Percentiles rank a stretch among this genome's conserved stretches.
Conservation (phyloP, 768 basidiomycete species). For the Lanmaoa pseudosensibilis region DNA sequence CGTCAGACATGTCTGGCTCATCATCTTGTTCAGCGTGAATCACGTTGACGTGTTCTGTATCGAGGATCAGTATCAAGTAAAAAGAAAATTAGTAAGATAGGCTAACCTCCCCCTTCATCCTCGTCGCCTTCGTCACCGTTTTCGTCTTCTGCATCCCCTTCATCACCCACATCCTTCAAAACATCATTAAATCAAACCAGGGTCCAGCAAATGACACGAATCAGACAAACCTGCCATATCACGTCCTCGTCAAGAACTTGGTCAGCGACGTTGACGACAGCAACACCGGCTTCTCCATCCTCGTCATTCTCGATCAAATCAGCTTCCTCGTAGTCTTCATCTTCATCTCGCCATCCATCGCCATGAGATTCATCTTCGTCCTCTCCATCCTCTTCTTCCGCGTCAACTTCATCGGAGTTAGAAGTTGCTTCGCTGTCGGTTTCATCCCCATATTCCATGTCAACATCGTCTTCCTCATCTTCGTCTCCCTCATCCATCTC, state of each 20-base stretch:
- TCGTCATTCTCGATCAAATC: slow-evolving; percentile 64
- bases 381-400: slow-evolving; percentile 63
- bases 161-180: slow-evolving; percentile 54
- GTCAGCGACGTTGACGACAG: slow-evolving; percentile 50
- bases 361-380: slow-evolving; percentile 47
- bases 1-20: slow-evolving; percentile 65
- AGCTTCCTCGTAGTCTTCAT: slow-evolving; percentile 59
- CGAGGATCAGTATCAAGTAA: slow-evolving; percentile 8
- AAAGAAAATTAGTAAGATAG: not conserved
- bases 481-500: slow-evolving; percentile 83
- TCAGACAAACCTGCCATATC: slow-evolving; percentile 54
- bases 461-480: slow-evolving; percentile 79
- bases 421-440: slow-evolving; percentile 83
- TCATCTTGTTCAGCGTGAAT: slow-evolving; percentile 63
- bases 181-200: slow-evolving; percentile 8
- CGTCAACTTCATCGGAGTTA: slow-evolving; percentile 67
- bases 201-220: not conserved
- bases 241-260: slow-evolving; percentile 51
- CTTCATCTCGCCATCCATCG: slow-evolving; percentile 57
- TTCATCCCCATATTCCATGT: slow-evolving; percentile 85
- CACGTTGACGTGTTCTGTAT: slow-evolving; percentile 51
- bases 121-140: slow-evolving; percentile 57
- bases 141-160: slow-evolving; percentile 57
- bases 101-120: slow-evolving; percentile 24
- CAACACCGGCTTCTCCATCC: slow-evolving; percentile 45